Evolutionary conservation across 225 moss, liverwort and hornwort species (phyloP), one percentile per base, ranked within the genome.

Genomic region (Anthoceros angustus): DNA sequence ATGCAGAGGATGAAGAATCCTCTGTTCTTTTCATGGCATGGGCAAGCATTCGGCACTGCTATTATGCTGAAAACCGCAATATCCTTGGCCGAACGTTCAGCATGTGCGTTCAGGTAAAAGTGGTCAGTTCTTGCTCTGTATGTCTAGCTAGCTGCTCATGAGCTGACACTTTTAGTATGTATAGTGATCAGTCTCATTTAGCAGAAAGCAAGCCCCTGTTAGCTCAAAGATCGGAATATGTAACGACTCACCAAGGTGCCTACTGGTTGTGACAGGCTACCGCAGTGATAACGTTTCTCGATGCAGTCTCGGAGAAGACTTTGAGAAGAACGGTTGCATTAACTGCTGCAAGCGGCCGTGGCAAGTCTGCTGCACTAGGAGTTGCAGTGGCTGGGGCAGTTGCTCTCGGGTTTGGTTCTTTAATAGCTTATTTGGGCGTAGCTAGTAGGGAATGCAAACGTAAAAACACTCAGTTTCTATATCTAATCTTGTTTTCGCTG

Each of bases 41-140:
- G 78, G 88, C 91, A 67, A 89, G 80, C 70, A 91, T 98, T 71
- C 95, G 95, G 12, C 86, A 98, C 73, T 98, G 91, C 70, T 98
- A 87, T 72, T 98, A 98, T 70, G 88, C 91, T 46, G 91, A 98
- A 69, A 91, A 91, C 8, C 82, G 90, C 70, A 95, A 85, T 70
- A 95, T 95, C 60, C 73, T 95, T 40, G 94, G 94, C 63, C 91
- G 86, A 63, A 98, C 91, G 18, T 98, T 84, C 75, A 88, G 95
- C 75, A 98, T 98, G 95, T 95, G 94, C 72, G 90, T 95, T 82
- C 88, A 88, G 77, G 88, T 84, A 69, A 64, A 25, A 45, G 73
- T 12, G 21, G 14, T n/a, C 46, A 8, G 38, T 66, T 26, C n/a
- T 46, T 10, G 46, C 46, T n/a, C 21, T 5, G 15, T 4, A 32